Base-by-base conservation (phyloP, 2,329 filamentous ascomycete genomes). In the Aspergillus arachidicola region DNA sequence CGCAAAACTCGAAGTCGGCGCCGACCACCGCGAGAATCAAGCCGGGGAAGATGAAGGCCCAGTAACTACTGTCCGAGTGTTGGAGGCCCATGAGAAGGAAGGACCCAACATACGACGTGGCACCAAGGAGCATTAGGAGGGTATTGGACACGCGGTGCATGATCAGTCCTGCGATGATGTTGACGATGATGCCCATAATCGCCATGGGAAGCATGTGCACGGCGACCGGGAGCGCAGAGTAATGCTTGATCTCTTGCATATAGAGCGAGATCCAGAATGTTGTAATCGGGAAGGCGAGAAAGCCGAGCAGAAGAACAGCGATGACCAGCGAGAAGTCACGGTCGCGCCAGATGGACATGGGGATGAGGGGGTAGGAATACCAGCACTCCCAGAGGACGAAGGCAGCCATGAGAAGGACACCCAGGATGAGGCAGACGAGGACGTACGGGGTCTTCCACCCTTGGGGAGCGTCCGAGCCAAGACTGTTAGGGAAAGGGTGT, bases 1-100 rank as follows among this genome's bases (percentile, higher is more conserved):
- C 88, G 64, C 90, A 90, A 74, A 91, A 91, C 62, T 91, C 85
- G 38, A 91, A 84, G 71, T 91, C 89, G 0, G 88, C 88, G 1
- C 89, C 89, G 4, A 89, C 78, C 1, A 91, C 88, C 26, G 84
- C 83, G 30, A 91, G 74, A 19, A 87, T 75, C 45, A 90, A 75
- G 0, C 83, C 83, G 0, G 88, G 87, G 71, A 91, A 91, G 6
- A 85, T 82, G 64, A 89, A 87, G 0, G 84, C 84, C 89, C 89
- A 91, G 72, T 91, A 91, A 21, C 79, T 82, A 60, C 83, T 83
- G 11, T 84, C 80, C 9, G 61, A 60, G 1, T 82, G 72, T 69
- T 89, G 86, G 56, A 90, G 81, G 0, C 86, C 84, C 41, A 88
- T 79, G 6, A 91, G 79, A 0, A 87, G 74, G 66, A 84, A 85